Evolutionary conservation across 257 asterid genomes (phyloP), one percentile per base, ranked within the genome.

Genomic region (Coffea canephora): DNA sequence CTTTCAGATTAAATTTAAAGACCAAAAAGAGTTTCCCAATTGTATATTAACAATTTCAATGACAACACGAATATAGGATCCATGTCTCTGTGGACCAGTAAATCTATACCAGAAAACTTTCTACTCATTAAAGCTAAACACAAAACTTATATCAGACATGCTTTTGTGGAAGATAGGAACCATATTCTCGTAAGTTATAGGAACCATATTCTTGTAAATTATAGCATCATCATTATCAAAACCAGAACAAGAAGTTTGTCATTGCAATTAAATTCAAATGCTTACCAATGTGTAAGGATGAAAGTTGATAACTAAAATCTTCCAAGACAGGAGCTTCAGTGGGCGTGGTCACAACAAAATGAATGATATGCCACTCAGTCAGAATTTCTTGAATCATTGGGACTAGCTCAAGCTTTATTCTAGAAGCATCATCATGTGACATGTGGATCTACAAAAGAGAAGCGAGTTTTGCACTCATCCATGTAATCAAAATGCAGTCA

Each of bases 201-300:
- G 25, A 59, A 54, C 31, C 34, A 41, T 14, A 54, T 25, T 41
- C 65, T 8, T 23, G 4, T 68, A n/a, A 45, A 25, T 49, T 23
- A 3, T 31, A 18, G 48, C 52, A 43, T 57, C 69, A 69, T 39
- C 55, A 48, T 62, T 74, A 61, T 43, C 69, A 62, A 80, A 71
- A 71, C 27, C n/a, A 39, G n/a, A 67, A 71, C 80, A 65, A 73
- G 41, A 54, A 68, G 78, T 61, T 79, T 59, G 23, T 52, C 16
- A 18, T 73, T 69, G n/a, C 48, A 6, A 65, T 71, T 77, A 69
- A 70, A 74, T 67, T 59, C 74, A 69, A 49, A 3, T 43, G 18
- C 92, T 57, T 89, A 95, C 98, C 99, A 81, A 95, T 91, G 77
- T 93, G 97, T 83, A 93, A 87, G 65, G 98, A 90, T 61, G 99